Evolutionary conservation across 805 yeast species (phyloP).

Genomic region (Cyberlindnera sargentensis): DNA sequence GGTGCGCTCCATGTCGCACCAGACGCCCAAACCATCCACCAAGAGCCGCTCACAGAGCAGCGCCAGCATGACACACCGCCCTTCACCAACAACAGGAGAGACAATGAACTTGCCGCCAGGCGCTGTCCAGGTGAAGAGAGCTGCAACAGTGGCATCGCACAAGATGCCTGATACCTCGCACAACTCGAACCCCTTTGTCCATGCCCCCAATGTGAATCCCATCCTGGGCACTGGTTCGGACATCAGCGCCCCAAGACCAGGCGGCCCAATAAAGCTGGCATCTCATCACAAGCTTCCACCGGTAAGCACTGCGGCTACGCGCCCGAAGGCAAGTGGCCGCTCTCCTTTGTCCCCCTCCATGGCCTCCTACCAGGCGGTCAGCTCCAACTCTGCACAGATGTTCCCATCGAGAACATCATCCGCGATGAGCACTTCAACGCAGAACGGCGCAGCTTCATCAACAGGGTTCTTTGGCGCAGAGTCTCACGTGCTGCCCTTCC

Average conservation of each 20-base stretch:
- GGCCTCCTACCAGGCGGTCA: no score
- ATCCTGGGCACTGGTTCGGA: no score
- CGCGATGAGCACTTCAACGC: not conserved
- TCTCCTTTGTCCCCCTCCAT: no score
- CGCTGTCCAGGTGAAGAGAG: not conserved
- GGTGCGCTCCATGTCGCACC: constrained; percentile 1
- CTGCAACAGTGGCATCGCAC: not conserved
- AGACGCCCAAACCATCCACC: not conserved
- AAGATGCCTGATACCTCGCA: not conserved
- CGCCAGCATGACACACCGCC: no score
- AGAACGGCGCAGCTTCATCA: not conserved
- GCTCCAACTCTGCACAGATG: not conserved
- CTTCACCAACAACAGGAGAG: no score
- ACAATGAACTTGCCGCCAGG: not conserved
- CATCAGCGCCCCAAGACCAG: no score
- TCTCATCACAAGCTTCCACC: no score
- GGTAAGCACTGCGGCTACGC: no score
- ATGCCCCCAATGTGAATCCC: no score
- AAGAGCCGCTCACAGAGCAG: no score
- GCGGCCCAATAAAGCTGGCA: no score
- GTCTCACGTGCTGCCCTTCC: constrained; percentile 47
- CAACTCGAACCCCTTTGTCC: not conserved
- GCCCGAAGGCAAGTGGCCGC: no score
- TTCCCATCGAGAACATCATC: not conserved
- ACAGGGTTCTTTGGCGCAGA: constrained; percentile 27